Evolutionary conservation across 2,329 filamentous ascomycete species (phyloP).

Genomic region (Anthostomella pinea): DNA sequence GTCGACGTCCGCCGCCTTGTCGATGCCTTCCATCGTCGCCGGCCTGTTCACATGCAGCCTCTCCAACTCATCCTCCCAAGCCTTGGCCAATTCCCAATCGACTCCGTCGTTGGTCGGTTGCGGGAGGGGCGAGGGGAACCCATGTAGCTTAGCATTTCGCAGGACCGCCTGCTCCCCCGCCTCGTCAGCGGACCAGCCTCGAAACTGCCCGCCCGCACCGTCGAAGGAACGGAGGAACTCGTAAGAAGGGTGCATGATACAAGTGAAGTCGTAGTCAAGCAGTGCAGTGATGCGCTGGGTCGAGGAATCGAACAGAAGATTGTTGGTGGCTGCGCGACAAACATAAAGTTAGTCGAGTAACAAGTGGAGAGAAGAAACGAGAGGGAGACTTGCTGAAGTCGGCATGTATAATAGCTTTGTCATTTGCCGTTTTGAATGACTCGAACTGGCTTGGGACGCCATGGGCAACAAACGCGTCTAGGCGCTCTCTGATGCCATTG

Average conservation of each 20-base stretch:
- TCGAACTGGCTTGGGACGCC: slow-evolving; percentile 25
- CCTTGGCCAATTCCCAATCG: slow-evolving; percentile 11
- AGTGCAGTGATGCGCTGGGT: slow-evolving; percentile 8
- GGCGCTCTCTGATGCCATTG: slow-evolving; percentile 28
- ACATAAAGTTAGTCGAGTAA: slow-evolving; percentile 1
- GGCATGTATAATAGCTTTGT: slow-evolving; percentile 27
- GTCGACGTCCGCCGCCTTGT: slow-evolving; percentile 18
- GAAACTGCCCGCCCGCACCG: slow-evolving; percentile 9
- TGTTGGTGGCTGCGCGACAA: slow-evolving; percentile 4
- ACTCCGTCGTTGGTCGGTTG: slow-evolving; percentile 3
- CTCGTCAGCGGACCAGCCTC: slow-evolving; percentile 8
- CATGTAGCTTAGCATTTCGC: slow-evolving; percentile 9
- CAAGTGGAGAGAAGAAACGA: not conserved
- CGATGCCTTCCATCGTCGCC: slow-evolving; percentile 10
- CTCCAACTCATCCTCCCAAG: slow-evolving; percentile 13
- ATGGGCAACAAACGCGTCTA: slow-evolving; percentile 27
- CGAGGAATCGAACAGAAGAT: slow-evolving; percentile 9
- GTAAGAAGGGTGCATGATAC: slow-evolving; percentile 11
- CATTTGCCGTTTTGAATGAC: slow-evolving; percentile 13
- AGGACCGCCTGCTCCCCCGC: slow-evolving; percentile 1
- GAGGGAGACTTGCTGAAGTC: slow-evolving; percentile 28
- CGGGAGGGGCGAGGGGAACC: slow-evolving; percentile 10
- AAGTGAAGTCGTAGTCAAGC: slow-evolving; percentile 11
- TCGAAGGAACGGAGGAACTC: slow-evolving; percentile 12
- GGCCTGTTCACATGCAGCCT: slow-evolving; percentile 12